phyloP scores from a whole-genome alignment of 2,329 filamentous ascomycete species.

The Gaeumannomyces tritici region DNA sequence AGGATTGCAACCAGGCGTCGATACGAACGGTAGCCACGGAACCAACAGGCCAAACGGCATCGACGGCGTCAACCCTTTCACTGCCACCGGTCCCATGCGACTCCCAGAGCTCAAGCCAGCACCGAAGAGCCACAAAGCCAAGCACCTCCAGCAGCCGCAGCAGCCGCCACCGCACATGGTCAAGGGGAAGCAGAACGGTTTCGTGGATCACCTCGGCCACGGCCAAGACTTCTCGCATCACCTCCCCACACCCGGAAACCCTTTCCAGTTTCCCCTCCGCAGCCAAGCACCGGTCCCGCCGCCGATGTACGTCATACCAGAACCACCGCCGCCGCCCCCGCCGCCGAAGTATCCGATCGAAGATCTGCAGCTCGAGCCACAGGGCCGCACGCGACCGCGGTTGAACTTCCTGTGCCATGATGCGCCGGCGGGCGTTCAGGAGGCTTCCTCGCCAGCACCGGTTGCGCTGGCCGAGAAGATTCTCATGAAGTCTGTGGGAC shows the following conservation, averaged over 20 bases:
- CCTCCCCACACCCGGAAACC: conserved; percentile 33
- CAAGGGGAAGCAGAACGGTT: conserved; percentile 27
- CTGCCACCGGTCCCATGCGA: conserved; percentile 39
- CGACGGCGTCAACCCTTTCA: conserved; percentile 18
- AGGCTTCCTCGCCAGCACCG: conserved; percentile 22
- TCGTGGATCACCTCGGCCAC: conserved; percentile 14
- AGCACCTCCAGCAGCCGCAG: conserved; percentile 26
- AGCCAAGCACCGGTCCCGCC: conserved; percentile 25
- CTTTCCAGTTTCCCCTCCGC: conserved; percentile 33
- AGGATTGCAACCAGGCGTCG: conserved; percentile 28
- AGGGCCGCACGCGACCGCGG: conserved; percentile 58
- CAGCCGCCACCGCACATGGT: conserved; percentile 28
- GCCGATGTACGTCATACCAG: conserved; percentile 27
- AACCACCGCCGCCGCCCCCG: conserved; percentile 58
- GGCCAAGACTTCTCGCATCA: not conserved
- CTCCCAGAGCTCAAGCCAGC: conserved; percentile 67
- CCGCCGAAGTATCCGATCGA: conserved; percentile 92
- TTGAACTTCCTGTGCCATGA: conserved; percentile 70
- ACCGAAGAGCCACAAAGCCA: conserved; percentile 58
- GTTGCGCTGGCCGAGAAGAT: conserved; percentile 45
- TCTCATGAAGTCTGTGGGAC: conserved; percentile 75
- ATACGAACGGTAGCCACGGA: conserved; percentile 26
- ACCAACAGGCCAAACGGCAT: conserved; percentile 7
- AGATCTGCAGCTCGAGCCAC: conserved; percentile 72
- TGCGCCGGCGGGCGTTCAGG: conserved; percentile 39